Evolutionary conservation across 2,329 filamentous ascomycete species (phyloP).

Genomic region (Ceratocystis colombiana): DNA sequence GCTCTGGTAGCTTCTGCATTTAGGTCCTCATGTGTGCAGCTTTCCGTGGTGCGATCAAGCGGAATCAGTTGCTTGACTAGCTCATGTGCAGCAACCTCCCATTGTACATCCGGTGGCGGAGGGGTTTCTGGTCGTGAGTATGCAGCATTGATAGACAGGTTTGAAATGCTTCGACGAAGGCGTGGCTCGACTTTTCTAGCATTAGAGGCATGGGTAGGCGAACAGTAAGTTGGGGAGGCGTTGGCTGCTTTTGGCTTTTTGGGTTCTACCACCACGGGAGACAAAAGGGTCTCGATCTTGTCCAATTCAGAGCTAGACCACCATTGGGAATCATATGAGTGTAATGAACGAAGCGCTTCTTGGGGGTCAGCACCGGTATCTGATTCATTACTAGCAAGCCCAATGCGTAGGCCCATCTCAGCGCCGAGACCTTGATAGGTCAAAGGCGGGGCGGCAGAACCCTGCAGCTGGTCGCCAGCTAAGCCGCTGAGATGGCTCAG

Average conservation of each 20-base stretch:
- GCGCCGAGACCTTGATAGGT: constrained; percentile 39
- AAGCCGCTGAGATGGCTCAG: constrained; percentile 84
- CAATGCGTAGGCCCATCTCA: constrained; percentile 49
- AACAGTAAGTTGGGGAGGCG: constrained; percentile 60
- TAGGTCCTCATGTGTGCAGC: constrained; percentile 68
- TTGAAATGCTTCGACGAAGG: constrained; percentile 52
- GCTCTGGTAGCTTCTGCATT: constrained; percentile 55
- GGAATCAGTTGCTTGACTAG: constrained; percentile 76
- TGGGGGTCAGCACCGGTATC: background rate
- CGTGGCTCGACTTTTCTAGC: constrained; percentile 67
- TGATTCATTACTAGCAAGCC: constrained; percentile 26
- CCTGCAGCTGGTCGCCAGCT: constrained; percentile 43
- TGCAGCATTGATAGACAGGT: constrained; percentile 31
- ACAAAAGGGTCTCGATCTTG: constrained; percentile 53
- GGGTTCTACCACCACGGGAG: constrained; percentile 38
- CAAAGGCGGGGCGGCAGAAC: constrained; percentile 27
- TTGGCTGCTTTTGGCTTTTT: constrained; percentile 48
- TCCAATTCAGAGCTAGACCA: constrained; percentile 59
- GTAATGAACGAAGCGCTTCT: constrained; percentile 29
- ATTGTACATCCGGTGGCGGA: constrained; percentile 71
- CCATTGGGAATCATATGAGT: constrained; percentile 58
- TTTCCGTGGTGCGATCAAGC: constrained; percentile 59
- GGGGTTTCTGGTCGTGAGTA: constrained; percentile 47
- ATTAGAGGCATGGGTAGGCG: constrained; percentile 77
- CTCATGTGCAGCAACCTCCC: constrained; percentile 75